Base-by-base conservation (phyloP, 768 basidiomycete species). In the Lanmaoa rubissima region DNA sequence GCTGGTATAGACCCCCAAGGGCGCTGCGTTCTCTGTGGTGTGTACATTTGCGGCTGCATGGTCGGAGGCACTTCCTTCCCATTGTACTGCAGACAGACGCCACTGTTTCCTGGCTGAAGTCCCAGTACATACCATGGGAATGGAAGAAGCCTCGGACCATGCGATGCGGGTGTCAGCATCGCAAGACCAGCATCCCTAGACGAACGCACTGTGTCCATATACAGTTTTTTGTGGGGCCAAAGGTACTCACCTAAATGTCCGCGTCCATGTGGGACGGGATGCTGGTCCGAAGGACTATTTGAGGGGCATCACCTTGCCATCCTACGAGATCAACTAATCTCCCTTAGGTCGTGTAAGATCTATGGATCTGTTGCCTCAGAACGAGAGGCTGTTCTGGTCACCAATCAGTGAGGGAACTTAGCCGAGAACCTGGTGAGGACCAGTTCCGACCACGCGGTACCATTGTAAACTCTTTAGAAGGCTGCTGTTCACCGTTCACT, bases 121-220 rank as follows among this genome's bases (percentile, higher is more conserved):
- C 61, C 59, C 61, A 73, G 76, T 75, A 76, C 75, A 77, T 80
- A 80, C 78, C 78, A 80, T 80, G 79, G 77, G 79, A 80, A 80
- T 80, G 79, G 78, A 80, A 80, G 76, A 79, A 73, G 74, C 69
- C 68, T 65, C 70, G 64, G 75, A 74, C 74, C 74, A 76, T 71
- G 67, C 61, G 50, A 62, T 48, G 69, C 58, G 55, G 60, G 32
- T 65, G 68, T 57, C 28, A 58, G 48, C 65, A 63, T 67, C 57
- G 28, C 62, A 46, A 53, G 63, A 51, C 65, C 72, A 68, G 71
- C 28, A 43, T 42, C 44, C 57, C 43, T 46, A 39, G 45, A 46
- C 31, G 19, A 46, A 41, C n/a, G 40, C 43, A 43, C 11, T 46
- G 41, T 49, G 47, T 19, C 38, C 21, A 28, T 39, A 26, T 39